These are phyloP conservation scores for Penicillium sp. DNA, from an alignment of 2,329 filamentous ascomycete genomes.

Conservation along the genomic window DNA sequence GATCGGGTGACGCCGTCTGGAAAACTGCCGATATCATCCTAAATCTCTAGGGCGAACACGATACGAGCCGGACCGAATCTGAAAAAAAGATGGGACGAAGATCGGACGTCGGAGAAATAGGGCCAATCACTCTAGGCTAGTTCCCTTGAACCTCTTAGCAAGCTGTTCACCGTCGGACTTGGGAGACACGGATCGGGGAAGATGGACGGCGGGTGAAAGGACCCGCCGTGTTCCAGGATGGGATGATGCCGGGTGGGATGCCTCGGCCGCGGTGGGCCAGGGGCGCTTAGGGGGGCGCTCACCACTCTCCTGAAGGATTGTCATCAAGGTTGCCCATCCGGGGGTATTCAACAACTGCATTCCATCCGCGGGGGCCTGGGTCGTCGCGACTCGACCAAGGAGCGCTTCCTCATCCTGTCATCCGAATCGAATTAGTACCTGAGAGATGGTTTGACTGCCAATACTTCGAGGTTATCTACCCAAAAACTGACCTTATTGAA, in stretches of 20 bases:
- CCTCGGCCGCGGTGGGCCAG: slow-evolving; percentile 51
- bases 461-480: not conserved
- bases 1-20: not conserved
- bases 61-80: slow-evolving; percentile 6
- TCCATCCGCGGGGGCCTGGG: slow-evolving; percentile 79
- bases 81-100: slow-evolving; percentile 14
- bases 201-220: slow-evolving; percentile 26
- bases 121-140: slow-evolving; percentile 57
- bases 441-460: not conserved
- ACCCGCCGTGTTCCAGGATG: slow-evolving; percentile 40
- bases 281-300: slow-evolving; percentile 85
- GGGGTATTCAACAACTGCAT: slow-evolving; percentile 83
- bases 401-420: slow-evolving; percentile 84
- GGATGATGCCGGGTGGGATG: slow-evolving; percentile 40
- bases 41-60: slow-evolving; percentile 2
- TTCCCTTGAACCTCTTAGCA: slow-evolving; percentile 70
- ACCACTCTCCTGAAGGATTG: slow-evolving; percentile 96
- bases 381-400: slow-evolving; percentile 81
- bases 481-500: slow-evolving; percentile 75
- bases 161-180: slow-evolving; percentile 62
- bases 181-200: slow-evolving; percentile 47
- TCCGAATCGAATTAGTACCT: slow-evolving; percentile 25
- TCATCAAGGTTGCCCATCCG: slow-evolving; percentile 92
- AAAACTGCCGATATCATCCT: not conserved
- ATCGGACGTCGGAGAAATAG: slow-evolving; percentile 21